Evolutionary conservation across 371 early-diverging fungal genomes (phyloP).

Genomic region (Syncephalastrum monosporum): DNA sequence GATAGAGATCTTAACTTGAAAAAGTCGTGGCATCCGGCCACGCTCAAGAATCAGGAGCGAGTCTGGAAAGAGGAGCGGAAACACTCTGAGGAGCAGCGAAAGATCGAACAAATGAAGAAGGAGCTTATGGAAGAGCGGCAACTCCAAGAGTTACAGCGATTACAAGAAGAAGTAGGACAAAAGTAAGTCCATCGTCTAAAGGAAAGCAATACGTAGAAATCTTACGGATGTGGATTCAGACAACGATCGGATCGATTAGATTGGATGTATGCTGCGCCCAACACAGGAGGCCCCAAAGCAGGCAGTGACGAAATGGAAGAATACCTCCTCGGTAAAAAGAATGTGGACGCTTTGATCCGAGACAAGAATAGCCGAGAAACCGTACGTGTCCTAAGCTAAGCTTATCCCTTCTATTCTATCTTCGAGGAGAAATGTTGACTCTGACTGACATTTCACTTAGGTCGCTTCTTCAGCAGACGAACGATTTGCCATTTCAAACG

Average conservation of each 20-base stretch:
- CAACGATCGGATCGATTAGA: constrained; percentile 78
- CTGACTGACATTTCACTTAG: constrained; percentile 5
- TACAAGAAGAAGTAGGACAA: constrained; percentile 80
- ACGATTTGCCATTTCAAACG: constrained; percentile 42
- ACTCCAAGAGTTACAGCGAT: constrained; percentile 77
- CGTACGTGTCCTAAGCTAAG: constrained; percentile 31
- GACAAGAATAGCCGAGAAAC: constrained; percentile 46
- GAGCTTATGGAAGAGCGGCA: constrained; percentile 91
- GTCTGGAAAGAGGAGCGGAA: constrained; percentile 90
- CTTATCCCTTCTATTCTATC: not conserved
- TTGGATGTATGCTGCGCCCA: constrained; percentile 93
- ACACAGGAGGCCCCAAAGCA: constrained; percentile 48
- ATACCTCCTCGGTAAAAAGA: constrained; percentile 86
- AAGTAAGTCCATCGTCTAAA: constrained; percentile 29
- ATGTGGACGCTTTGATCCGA: constrained; percentile 71
- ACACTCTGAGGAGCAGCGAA: constrained; percentile 81
- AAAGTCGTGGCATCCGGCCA: constrained; percentile 97
- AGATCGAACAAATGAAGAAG: constrained; percentile 87
- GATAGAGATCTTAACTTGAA: constrained; percentile 71
- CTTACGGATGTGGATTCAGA: constrained; percentile 28
- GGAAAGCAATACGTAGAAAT: not conserved
- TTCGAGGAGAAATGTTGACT: not conserved
- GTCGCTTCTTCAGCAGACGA: constrained; percentile 20
- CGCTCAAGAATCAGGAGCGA: constrained; percentile 86
- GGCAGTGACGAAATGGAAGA: constrained; percentile 78